A percentile compares a stretch with the other conserved stretches of the same genome.
These are phyloP conservation scores for Linaria vulgaris DNA, from an alignment of 257 asterid species.

Conservation along the genomic window DNA sequence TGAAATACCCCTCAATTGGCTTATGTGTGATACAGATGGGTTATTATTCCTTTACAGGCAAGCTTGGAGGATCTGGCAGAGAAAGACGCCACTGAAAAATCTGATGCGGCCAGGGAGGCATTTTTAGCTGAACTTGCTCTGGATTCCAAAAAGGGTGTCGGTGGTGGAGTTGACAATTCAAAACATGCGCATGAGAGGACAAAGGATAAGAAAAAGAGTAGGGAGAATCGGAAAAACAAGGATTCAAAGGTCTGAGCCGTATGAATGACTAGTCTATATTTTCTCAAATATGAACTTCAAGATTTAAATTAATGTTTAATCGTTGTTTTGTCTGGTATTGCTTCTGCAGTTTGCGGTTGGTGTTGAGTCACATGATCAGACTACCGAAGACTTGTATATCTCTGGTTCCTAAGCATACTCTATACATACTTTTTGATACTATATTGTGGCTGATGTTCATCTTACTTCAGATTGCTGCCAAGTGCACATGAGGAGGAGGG, in stretches of 20 bases:
- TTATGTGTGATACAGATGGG: constrained; percentile 23
- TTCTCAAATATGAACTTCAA: constrained; percentile 14
- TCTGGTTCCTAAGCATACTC: constrained; percentile 16
- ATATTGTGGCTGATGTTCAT: constrained; percentile 20
- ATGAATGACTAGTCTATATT: constrained; percentile 11
- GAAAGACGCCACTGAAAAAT: constrained; percentile 93
- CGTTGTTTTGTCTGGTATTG: constrained; percentile 30
- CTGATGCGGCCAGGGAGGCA: constrained; percentile 96
- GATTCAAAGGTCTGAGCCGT: constrained; percentile 71
- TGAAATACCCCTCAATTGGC: not conserved
- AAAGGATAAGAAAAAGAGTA: constrained; percentile 80
- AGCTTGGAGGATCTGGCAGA: constrained; percentile 84
- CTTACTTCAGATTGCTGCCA: constrained; percentile 60
- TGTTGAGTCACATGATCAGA: constrained; percentile 51
- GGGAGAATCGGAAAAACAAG: constrained; percentile 67
- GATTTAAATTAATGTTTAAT: constrained; percentile 21
- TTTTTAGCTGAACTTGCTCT: constrained; percentile 91
- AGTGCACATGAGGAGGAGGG: constrained; percentile 48
- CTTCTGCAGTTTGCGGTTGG: constrained; percentile 54
- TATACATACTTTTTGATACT: not conserved
- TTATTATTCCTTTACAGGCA: constrained; percentile 48
- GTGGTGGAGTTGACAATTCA: constrained; percentile 53
- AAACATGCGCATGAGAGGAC: constrained; percentile 62
- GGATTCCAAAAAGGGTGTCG: constrained; percentile 65
- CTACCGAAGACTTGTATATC: constrained; percentile 65